Percentiles rank a stretch among this genome's conserved stretches.
These are phyloP conservation scores for Russula sp. DNA, from an alignment of 768 basidiomycete genomes.

Conservation along the genomic window DNA sequence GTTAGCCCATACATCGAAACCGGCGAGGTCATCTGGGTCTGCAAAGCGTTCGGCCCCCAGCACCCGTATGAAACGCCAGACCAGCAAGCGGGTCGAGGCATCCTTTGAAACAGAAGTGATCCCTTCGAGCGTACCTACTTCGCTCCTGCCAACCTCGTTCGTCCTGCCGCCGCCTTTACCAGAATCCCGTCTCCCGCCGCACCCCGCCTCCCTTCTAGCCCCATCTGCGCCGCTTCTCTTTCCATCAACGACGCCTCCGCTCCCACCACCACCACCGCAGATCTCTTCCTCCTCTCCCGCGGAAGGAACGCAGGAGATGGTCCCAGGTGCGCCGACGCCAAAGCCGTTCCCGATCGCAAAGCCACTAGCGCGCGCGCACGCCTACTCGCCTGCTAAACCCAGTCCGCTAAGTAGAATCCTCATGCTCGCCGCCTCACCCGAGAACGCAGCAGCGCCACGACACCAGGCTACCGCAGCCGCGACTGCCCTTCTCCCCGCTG, in stretches of 20 bases:
- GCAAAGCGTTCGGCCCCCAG: too few species aligned
- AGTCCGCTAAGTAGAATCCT: slow-evolving; percentile 77
- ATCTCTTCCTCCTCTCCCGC: too few species aligned
- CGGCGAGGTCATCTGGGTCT: slow-evolving; percentile 25
- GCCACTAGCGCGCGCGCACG: slow-evolving; percentile 60
- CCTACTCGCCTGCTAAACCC: slow-evolving; percentile 75
- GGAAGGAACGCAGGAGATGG: too few species aligned
- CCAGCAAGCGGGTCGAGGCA: slow-evolving; percentile 31
- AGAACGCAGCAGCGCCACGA: slow-evolving; percentile 29
- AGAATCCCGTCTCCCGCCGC: slow-evolving; percentile 52
- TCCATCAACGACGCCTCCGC: slow-evolving; percentile 19
- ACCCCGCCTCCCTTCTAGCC: too few species aligned
- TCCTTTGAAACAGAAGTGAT: slow-evolving; percentile 52
- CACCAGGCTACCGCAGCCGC: slow-evolving; percentile 4
- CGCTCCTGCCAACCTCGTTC: slow-evolving; percentile 59
- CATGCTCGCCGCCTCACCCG: slow-evolving; percentile 59
- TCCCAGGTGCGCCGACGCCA: background rate
- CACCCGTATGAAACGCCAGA: slow-evolving; percentile 28
- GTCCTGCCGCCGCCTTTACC: slow-evolving; percentile 77
- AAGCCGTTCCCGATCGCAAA: slow-evolving; percentile 49
- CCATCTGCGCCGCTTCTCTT: too few species aligned
- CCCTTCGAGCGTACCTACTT: slow-evolving; percentile 28
- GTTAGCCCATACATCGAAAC: background rate
- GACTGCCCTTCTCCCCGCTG: background rate
- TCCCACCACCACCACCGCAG: background rate